Base-by-base conservation (phyloP, 768 basidiomycete species). In the Lactifluus subvellereus region DNA sequence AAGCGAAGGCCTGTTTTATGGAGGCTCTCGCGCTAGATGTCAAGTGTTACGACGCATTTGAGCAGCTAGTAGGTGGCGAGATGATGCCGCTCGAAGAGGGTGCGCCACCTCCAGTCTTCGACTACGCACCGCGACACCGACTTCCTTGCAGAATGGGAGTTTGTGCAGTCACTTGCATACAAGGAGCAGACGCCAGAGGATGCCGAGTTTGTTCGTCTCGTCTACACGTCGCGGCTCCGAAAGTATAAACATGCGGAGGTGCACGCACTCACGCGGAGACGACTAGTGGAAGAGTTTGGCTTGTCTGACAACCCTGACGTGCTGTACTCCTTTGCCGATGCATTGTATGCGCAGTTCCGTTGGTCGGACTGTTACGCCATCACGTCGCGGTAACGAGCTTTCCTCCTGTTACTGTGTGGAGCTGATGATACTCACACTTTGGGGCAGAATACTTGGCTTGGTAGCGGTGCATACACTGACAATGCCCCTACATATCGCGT, bases 11-110 rank as follows among this genome's bases (percentile, higher is more conserved):
- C 55, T 93, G 91, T 68, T 97, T 98, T 70, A 88, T 97, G 86
- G 96, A 99, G 71, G 95, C 97, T 1, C 80, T 99, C 22, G 83
- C 89, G 2, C 79, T 98, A 22, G 97, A 99, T 68, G 92, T 98
- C 38, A 97, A 97, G 74, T 98, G 96, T 73, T 98, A 93, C 69
- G 97, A 98, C 67, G 88, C 94, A 2, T 98, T 97, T 71, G 87
- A 91, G 63, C 89, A 94, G 65, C 81, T 99, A 10, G 78, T 98
- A 32, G 87, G 84, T 20, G 91, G 93, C 2, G 92, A 95, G 72
- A 96, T 98, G 93, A 92, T 99, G 90, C 85, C 89, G 11, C 85
- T 90, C 1, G 88, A 93, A 62, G 97, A 99, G 84, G 96, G 96
- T 91, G 49, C n/a, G 73, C 61, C 20, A 20, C 30, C 56, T 58